Evolutionary conservation across 2,329 filamentous ascomycete species (phyloP), one percentile per base, ranked within the genome.

Genomic region (Apiospora marii): DNA sequence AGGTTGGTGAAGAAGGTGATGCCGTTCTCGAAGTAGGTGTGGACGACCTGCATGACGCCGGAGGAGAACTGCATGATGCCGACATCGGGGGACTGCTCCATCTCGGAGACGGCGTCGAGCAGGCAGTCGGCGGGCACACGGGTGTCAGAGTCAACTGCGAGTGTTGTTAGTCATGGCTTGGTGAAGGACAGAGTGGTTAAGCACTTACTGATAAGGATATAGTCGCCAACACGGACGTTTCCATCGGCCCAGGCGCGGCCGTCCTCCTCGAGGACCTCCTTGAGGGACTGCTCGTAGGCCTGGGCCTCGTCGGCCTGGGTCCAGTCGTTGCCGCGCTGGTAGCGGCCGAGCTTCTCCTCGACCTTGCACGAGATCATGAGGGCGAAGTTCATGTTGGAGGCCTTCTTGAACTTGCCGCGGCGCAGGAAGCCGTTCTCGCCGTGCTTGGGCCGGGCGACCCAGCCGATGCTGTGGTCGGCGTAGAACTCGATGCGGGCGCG

Each of bases 1-100:
- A 95, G 87, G 78, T 94, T 91, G 58, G 93, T 95, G 83, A 95
- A 94, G 84, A 92, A 95, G 1, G 92, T 93, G 73, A 82, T 83
- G 61, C 90, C 91, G 76, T 92, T 92, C 81, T 95, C 93, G 76
- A 95, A 95, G 82, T 90, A 93, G 70, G 88, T 91, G 77, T 89
- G 85, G 1, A 91, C 89, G 13, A 95, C 91, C 76, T 94, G 91
- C 92, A 95, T 94, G 73, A 95, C 92, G 37, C 92, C 92, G 7
- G 92, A 93, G 0, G 88, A 88, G 82, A 92, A 92, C 79, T 94
- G 92, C 72, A 94, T 86, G 76, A 94, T 93, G 24, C 88, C 92
- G 0, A 93, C 91, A 76, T 93, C 89, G 0, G 91, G 92, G 19
- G 87, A 91, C 74, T 89, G 85, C 75, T 92, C 89, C 91, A 94